These are phyloP conservation scores for Tanozyma kutaoensis DNA, from an alignment of 805 yeast genomes.

Conservation along the genomic window DNA sequence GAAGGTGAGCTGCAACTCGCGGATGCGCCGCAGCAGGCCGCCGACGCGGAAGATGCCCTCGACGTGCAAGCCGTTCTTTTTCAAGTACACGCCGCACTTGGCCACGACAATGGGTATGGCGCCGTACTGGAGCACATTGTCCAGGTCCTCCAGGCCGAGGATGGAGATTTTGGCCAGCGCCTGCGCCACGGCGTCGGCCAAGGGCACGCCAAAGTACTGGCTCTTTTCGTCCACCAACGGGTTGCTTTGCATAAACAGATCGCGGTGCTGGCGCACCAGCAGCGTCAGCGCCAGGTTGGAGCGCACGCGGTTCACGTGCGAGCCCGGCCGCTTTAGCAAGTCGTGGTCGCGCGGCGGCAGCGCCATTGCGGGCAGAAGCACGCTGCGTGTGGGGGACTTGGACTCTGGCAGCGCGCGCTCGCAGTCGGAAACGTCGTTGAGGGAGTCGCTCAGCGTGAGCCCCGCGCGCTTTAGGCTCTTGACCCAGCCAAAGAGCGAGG, in stretches of 20 bases:
- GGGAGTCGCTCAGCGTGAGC: constrained; percentile 21
- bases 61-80: constrained; percentile 60
- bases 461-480: constrained; percentile 26
- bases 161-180: constrained; percentile 72
- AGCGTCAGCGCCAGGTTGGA: constrained; percentile 20
- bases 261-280: constrained; percentile 32
- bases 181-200: constrained; percentile 53
- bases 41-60: constrained; percentile 56
- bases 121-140: constrained; percentile 68
- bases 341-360: constrained; percentile 1
- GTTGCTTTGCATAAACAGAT: constrained; percentile 33
- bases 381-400: constrained; percentile 3
- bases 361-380: constrained; percentile 1
- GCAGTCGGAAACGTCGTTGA: constrained; percentile 16
- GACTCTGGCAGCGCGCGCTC: constrained; percentile 7
- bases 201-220: constrained; percentile 68
- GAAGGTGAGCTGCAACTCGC: constrained; percentile 47
- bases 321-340: constrained; percentile 7
- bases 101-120: constrained; percentile 91
- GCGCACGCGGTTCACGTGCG: constrained; percentile 22
- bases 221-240: constrained; percentile 30
- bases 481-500: constrained; percentile 31
- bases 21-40: neutral
- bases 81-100: constrained; percentile 79
- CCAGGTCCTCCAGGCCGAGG: constrained; percentile 33